Base-by-base conservation (phyloP, 2,329 filamentous ascomycete genomes). In the Claviceps pazoutovae region DNA sequence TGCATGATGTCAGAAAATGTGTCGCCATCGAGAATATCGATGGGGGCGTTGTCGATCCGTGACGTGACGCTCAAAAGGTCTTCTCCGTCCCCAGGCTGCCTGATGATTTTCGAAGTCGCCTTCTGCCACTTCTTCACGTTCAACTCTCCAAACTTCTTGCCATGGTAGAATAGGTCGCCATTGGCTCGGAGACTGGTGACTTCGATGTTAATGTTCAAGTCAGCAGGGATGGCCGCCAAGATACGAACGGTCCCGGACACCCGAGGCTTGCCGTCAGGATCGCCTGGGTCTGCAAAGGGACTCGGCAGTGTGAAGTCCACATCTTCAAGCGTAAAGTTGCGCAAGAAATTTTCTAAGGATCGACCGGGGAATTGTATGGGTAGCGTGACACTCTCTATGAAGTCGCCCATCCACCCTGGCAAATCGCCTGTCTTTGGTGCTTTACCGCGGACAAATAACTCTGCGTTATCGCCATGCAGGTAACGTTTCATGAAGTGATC, bases 291-390 rank as follows among this genome's bases (percentile, higher is more conserved):
- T 2, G 88, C 87, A 60, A 84, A 79, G 0, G 87, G 85, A 60
- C 89, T 81, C 0, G 93, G 93, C 46, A 98, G 71, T 48, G 79
- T 80, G 65, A 98, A 95, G 60, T 94, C 82, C 42, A 94, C 88
- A 62, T 96, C 79, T 2, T 82, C 80, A 57, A 97, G 71, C 21
- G 88, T 86, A 63, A 97, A 96, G 59, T 93, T 91, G 58, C 83
- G 84, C 63, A 98, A 85, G 16, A 95, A 71, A 57, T 86, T 82
- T 57, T 89, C 88, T 60, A 96, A 83, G 0, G 83, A 83, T 53
- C 83, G 80, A 5, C 88, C 88, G 0, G 88, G 87, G 56, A 97
- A 86, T 5, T 88, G 85, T 6, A 97, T 72, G 3, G 90, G 89
- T 0, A 97, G 75, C 0, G 84, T 90, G 50, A 97, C 79, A 58